Percentiles rank a stretch among this genome's conserved stretches.
These are phyloP conservation scores for Tricholoma bakamatsutake DNA, from an alignment of 768 basidiomycete genomes.

Conservation along the genomic window DNA sequence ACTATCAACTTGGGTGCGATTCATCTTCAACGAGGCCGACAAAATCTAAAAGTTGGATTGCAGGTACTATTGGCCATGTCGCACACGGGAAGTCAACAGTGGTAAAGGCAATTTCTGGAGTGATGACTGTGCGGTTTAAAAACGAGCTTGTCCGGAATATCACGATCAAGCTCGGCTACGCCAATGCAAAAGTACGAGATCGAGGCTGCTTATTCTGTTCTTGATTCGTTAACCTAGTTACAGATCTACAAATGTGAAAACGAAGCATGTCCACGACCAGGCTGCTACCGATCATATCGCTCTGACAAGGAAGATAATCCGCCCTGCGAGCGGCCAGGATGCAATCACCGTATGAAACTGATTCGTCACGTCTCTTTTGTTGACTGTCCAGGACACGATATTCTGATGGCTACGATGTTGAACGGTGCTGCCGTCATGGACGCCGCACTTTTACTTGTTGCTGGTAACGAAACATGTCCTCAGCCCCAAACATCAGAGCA, in stretches of 20 bases:
- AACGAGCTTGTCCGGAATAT: conserved; percentile 99
- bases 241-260: conserved; percentile 99
- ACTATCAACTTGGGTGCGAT: conserved; percentile 84
- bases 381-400: conserved; percentile 96
- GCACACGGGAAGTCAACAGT: conserved; percentile 96
- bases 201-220: background rate
- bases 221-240: conserved; percentile 10
- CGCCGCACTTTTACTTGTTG: conserved; percentile 90
- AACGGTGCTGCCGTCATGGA: conserved; percentile 99
- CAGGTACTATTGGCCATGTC: conserved; percentile 98
- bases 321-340: conserved; percentile 89
- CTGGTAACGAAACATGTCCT: conserved; percentile 97
- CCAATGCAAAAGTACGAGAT: conserved; percentile 86
- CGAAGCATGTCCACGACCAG: conserved; percentile 85
- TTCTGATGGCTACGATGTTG: conserved; percentile 99
- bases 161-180: conserved; percentile 98
- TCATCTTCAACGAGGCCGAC: background rate
- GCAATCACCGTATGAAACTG: conserved; percentile 85
- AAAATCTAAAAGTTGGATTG: conserved; percentile 8
- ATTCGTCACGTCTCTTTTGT: conserved; percentile 98
- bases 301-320: conserved; percentile 94
- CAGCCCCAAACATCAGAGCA: conserved; percentile 99
- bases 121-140: conserved; percentile 98
- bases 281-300: conserved; percentile 89
- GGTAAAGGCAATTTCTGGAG: conserved; percentile 97